Conservation (phyloP, 116 monocot genomes). For the Iris pallida region DNA sequence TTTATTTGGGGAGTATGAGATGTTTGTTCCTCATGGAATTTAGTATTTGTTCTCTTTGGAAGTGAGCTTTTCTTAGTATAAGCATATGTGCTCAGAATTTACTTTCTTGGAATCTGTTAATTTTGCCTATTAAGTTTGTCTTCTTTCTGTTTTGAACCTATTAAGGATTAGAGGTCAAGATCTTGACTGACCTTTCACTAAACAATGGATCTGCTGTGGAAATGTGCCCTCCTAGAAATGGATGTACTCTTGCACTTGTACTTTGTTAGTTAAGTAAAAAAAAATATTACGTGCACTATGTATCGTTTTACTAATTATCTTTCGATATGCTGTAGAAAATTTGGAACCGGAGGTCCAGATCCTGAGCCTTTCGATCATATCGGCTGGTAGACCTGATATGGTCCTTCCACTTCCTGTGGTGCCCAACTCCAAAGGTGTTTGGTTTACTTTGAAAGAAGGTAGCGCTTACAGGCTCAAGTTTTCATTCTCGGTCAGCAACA, state of each 20-base stretch:
- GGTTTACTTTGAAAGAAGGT: conserved; percentile 95
- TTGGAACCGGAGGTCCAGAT: conserved; percentile 86
- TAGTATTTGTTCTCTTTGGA: too few relatives aligned
- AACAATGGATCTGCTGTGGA: neutral
- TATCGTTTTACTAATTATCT: neutral
- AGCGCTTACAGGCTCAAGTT: conserved; percentile 84
- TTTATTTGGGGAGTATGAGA: too few relatives aligned
- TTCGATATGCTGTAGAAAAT: conserved; percentile 38
- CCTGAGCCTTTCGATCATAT: conserved; percentile 65
- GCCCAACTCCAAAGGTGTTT: conserved; percentile 51
- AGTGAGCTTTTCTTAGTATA: neutral
- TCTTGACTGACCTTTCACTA: conserved; percentile 4
- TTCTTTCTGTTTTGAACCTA: conserved; percentile 10
- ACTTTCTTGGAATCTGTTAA: conserved; percentile 2
- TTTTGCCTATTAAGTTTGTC: conserved; percentile 6
- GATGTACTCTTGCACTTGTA: too few relatives aligned
- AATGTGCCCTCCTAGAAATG: neutral
- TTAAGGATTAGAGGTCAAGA: conserved; percentile 3
- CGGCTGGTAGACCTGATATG: conserved; percentile 67
- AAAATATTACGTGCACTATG: too few relatives aligned
- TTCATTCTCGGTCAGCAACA: conserved; percentile 70
- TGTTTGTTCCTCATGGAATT: too few relatives aligned
- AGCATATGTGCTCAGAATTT: conserved; percentile 7
- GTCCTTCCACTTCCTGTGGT: conserved; percentile 60
- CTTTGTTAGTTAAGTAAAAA: too few relatives aligned